These are phyloP conservation scores for Aspergillus olivimuriae DNA, from an alignment of 495 filamentous ascomycete genomes.

Conservation along the genomic window DNA sequence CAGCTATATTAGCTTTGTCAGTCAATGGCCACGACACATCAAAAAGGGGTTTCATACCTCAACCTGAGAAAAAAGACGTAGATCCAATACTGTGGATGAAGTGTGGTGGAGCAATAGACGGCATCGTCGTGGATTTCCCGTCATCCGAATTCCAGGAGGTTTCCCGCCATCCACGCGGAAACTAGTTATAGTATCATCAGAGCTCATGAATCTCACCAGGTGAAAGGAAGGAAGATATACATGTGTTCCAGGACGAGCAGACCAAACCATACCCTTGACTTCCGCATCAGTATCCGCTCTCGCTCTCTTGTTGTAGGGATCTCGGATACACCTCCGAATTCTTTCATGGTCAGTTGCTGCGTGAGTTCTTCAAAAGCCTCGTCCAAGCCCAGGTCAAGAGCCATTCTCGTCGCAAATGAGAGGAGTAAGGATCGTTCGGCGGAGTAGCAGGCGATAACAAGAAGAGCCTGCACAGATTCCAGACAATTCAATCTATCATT, in stretches of 20 bases:
- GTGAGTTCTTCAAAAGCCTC: slow-evolving; percentile 36
- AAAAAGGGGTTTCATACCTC: slow-evolving; percentile 27
- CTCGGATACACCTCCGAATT: slow-evolving; percentile 14
- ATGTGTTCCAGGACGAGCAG: slow-evolving; percentile 43
- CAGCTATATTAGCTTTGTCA: slow-evolving; percentile 16
- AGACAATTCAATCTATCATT: slow-evolving; percentile 28
- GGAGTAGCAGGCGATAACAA: slow-evolving; percentile 43
- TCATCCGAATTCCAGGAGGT: slow-evolving; percentile 35
- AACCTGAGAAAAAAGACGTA: slow-evolving; percentile 46
- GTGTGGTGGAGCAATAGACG: slow-evolving; percentile 39
- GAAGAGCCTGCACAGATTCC: slow-evolving; percentile 44
- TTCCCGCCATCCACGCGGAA: slow-evolving; percentile 48
- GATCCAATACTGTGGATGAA: slow-evolving; percentile 36
- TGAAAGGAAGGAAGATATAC: slow-evolving; percentile 13
- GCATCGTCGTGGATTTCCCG: slow-evolving; percentile 34
- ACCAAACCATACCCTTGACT: slow-evolving; percentile 40
- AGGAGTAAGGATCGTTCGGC: slow-evolving; percentile 40
- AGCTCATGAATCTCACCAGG: neutral
- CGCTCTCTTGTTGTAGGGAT: slow-evolving; percentile 12
- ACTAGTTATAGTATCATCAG: slow-evolving; percentile 20
- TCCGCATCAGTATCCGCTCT: slow-evolving; percentile 31
- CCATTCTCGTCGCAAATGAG: slow-evolving; percentile 43
- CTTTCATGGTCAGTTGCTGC: slow-evolving; percentile 22
- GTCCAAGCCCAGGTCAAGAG: slow-evolving; percentile 38
- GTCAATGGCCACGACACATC: too few species aligned